phyloP scores from a whole-genome alignment of 768 basidiomycete genomes.

The Suillus hirtellus region DNA sequence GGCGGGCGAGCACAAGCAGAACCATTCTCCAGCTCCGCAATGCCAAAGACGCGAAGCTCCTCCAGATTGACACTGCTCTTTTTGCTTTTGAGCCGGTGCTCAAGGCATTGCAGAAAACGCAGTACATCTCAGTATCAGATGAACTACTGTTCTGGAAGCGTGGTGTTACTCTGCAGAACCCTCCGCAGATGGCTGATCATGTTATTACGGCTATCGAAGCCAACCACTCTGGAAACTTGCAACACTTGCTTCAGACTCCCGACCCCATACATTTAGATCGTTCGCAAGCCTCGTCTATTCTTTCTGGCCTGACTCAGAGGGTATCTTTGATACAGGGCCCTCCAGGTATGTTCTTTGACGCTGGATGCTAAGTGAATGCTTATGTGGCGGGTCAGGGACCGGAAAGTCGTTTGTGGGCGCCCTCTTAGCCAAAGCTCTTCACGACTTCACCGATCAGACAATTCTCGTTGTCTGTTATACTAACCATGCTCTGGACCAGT shows the following conservation, averaged over 20 bases:
- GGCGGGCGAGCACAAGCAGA: conserved; percentile 35
- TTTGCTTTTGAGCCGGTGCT: conserved; percentile 62
- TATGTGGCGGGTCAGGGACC: conserved; percentile 42
- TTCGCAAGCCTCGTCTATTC: conserved; percentile 43
- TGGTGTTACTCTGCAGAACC: conserved; percentile 11
- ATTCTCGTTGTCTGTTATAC: conserved; percentile 68
- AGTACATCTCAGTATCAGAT: conserved; percentile 40
- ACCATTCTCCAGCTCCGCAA: conserved; percentile 39
- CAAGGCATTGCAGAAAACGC: conserved; percentile 47
- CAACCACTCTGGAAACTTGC: conserved; percentile 40
- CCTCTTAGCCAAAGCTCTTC: conserved; percentile 52
- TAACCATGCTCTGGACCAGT: conserved; percentile 66
- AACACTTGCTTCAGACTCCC: conserved; percentile 32
- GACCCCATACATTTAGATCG: conserved; percentile 46
- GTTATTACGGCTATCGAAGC: conserved; percentile 28
- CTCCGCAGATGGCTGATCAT: neutral
- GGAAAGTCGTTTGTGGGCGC: conserved; percentile 69
- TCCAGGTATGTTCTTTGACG: conserved; percentile 45
- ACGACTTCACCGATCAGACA: conserved; percentile 41
- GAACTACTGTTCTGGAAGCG: conserved; percentile 54
- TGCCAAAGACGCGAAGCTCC: conserved; percentile 37
- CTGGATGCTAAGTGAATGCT: neutral
- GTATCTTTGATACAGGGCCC: conserved; percentile 65
- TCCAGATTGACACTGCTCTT: conserved; percentile 58
- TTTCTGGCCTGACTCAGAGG: conserved; percentile 50